Evolutionary conservation across 306 rosid species (phyloP).

Genomic region (Fragaria vesca): DNA sequence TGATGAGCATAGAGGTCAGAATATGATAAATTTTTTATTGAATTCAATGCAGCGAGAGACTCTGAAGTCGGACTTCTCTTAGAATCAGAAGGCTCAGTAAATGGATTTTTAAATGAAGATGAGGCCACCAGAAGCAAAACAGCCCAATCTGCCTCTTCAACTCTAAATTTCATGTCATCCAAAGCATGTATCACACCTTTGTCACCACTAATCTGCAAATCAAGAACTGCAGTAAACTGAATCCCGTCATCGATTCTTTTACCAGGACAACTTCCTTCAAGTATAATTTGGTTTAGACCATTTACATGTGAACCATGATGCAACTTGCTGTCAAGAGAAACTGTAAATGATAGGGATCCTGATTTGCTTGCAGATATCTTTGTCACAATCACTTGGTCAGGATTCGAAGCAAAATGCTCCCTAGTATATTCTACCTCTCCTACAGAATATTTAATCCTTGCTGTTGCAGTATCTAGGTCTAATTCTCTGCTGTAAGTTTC

Average conservation of each 20-base stretch:
- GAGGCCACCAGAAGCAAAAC: conserved; percentile 68
- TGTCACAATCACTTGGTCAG: conserved; percentile 73
- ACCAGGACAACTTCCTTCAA: conserved; percentile 79
- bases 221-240: conserved; percentile 77
- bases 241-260: conserved; percentile 63
- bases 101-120: conserved; percentile 80
- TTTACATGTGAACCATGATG: conserved; percentile 42
- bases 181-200: conserved; percentile 59
- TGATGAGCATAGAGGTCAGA: conserved; percentile 65
- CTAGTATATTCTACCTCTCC: conserved; percentile 72
- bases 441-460: conserved; percentile 58
- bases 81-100: conserved; percentile 68
- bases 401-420: conserved; percentile 81
- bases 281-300: conserved; percentile 57
- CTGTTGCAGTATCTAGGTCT: conserved; percentile 82
- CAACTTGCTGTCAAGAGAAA: conserved; percentile 74
- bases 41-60: conserved; percentile 46
- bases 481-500: conserved; percentile 68
- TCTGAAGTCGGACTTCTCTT: conserved; percentile 75
- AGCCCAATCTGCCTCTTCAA: conserved; percentile 80
- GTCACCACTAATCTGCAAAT: conserved; percentile 61
- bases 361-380: conserved; percentile 71
- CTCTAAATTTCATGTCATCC: conserved; percentile 61
- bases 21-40: conserved; percentile 48
- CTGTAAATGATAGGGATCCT: conserved; percentile 62